Base-by-base conservation (phyloP, 2,329 filamentous ascomycete species). In the Beauveria asiatica region DNA sequence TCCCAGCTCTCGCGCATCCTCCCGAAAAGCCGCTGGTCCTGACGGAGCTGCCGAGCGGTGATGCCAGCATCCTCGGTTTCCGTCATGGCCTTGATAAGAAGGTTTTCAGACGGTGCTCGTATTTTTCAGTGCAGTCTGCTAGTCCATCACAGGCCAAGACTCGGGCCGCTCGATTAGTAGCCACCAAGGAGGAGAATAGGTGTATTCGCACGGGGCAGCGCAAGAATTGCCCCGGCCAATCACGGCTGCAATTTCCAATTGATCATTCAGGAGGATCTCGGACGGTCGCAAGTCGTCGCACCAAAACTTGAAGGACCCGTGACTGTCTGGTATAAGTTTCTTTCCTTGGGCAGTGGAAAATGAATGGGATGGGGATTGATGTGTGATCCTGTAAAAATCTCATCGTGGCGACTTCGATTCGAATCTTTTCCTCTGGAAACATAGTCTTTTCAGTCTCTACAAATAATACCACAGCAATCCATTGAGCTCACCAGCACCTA, bases 371-470 rank as follows among this genome's bases (percentile, higher is more conserved):
- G 0, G 63, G 62, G 17, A 64, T 61, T 1, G 60, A 53, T 0
- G 63, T 63, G 4, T 62, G 33, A n/a, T 63, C 57, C 5, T 62
- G 56, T 27, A 64, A 61, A 11, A 49, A 62, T 16, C 21, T 50
- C 6, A 63, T 62, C 5, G 44, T 33, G 19, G 63, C 63, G 11
- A 64, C 60, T 50, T 64, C 63, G 19, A 60, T 62, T 5, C 41
- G 58, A 1, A 64, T 48, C 55, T 62, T 63, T 42, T 64, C 58
- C 21, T 63, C 59, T 17, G 62, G 62, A 16, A 64, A 62, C 56
- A 59, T 62, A 5, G 61, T 49, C 23, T 30, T 53, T 7, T 59
- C 59, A 2, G 63, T 58, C 19, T 60, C 57, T 3, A 59, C 39
- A 30, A 65, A 62, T 16, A 61, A 57, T 17, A 46, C 25, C 16